phyloP scores from a whole-genome alignment of 2,329 filamentous ascomycete species.

The Aspergillus sp. region DNA sequence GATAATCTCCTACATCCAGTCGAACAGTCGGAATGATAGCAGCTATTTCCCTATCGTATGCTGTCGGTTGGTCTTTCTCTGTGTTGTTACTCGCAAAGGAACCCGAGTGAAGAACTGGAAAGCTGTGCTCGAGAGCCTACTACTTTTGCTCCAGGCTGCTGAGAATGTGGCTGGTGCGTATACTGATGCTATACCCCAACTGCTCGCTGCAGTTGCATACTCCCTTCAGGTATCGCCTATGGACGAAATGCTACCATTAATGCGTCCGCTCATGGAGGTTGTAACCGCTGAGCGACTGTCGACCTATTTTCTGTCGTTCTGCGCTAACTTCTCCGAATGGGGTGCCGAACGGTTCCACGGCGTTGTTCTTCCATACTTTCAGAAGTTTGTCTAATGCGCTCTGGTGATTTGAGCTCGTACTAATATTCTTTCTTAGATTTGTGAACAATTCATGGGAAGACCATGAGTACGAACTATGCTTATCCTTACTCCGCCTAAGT shows the following conservation, averaged over 20 bases:
- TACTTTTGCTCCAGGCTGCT: slow-evolving; percentile 51
- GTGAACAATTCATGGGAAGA: slow-evolving; percentile 69
- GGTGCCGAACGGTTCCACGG: slow-evolving; percentile 72
- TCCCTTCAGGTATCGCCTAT: slow-evolving; percentile 75
- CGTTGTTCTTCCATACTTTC: slow-evolving; percentile 77
- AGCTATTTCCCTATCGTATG: slow-evolving; percentile 43
- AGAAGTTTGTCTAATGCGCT: slow-evolving; percentile 57
- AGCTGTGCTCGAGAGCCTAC: slow-evolving; percentile 57
- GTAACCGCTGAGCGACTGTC: slow-evolving; percentile 67
- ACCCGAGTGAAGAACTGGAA: slow-evolving; percentile 72
- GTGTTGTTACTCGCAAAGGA: slow-evolving; percentile 76
- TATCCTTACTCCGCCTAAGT: slow-evolving; percentile 64
- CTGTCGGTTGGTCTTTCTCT: slow-evolving; percentile 55
- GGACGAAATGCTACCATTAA: slow-evolving; percentile 71
- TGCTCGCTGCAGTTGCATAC: slow-evolving; percentile 57
- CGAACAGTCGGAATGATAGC: slow-evolving; percentile 33
- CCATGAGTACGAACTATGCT: slow-evolving; percentile 68
- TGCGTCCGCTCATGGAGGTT: slow-evolving; percentile 64
- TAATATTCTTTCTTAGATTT: slow-evolving; percentile 55
- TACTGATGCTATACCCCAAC: slow-evolving; percentile 27
- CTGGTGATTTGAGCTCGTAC: slow-evolving; percentile 16
- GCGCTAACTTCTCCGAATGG: slow-evolving; percentile 74
- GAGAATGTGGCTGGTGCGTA: slow-evolving; percentile 24
- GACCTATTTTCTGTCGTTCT: slow-evolving; percentile 79
- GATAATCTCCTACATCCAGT: slow-evolving; percentile 54